Base-by-base conservation (phyloP, 805 yeast species). In the Candida palmyrensis region DNA sequence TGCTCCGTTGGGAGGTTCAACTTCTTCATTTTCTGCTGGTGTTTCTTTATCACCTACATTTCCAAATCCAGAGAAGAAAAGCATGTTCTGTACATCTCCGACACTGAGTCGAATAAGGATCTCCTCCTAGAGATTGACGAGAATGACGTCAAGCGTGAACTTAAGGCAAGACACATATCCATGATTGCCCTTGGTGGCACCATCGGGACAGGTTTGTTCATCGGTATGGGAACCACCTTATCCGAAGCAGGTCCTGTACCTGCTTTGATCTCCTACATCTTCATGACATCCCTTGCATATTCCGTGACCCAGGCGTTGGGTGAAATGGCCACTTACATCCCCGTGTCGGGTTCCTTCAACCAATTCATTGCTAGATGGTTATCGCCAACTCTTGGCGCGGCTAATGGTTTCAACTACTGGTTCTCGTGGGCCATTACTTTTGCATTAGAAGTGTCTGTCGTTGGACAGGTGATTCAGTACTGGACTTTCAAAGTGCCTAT, bases 161-260 rank as follows among this genome's bases (percentile, higher is more conserved):
- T 82, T 38, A 77, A 79, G 51, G 73, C 78, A 13, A 66, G 90
- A 48, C 87, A 80, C 46, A 71, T 82, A 31, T 68, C 82, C 20
- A 80, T 82, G 87, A 75, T 82, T 45, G 86, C 88, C 29, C 64
- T 82, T 14, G 90, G 89, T 40, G 89, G 88, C 41, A 78, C 88
- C 21, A 80, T 82, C 40, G 89, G 89, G 47, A 80, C 88, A 3
- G 89, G 89, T 53, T 64, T 82, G 25, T 79, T 82, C 63, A 75
- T 82, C 30, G 78, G 84, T 50, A 71, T 80, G 25, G 66, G 78
- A 4, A 49, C 68, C 3, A 77, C 84, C 2, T 49, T 82, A 19
- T 44, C 56, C 3, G 48, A 60, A 20, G 78, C 84, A 11, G 90
- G 90, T 15, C 89, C 89, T 1, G 88, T 76, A 8, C 74, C 75